Evolutionary conservation across 495 filamentous ascomycete genomes (phyloP), one percentile per base, ranked within the genome.

Genomic region (Massariosphaeria phaeospora): DNA sequence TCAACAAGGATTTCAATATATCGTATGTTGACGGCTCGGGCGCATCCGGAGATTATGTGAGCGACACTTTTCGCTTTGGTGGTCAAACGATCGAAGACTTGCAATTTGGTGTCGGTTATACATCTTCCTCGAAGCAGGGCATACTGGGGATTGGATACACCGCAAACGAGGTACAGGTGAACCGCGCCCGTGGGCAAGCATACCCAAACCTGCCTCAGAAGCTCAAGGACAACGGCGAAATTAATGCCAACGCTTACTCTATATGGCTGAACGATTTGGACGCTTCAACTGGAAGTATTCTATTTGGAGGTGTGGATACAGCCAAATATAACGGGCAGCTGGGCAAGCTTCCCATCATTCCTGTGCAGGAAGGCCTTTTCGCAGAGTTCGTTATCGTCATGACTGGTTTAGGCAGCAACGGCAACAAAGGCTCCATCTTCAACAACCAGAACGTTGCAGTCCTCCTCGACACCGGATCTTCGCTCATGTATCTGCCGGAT

Each of bases 71-170:
- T 46, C 69, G 68, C 3, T 80, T 98, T 54, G 88, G 83, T 1
- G 76, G 74, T 23, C 67, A 73, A 33, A 79, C 65, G 12, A 62
- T 98, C 35, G 69, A 74, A 31, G 68, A 73, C 36, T 75, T 96
- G 35, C 89, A 96, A 67, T 93, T 97, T 67, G 93, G 91, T 17
- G 76, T 96, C 58, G 93, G 89, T 4, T 90, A 89, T 67, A 64
- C 69, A 1, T 90, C 88, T 34, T 76, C 72, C 18, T 88, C 87
- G 36, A 27, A 51, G 63, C 82, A 90, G 69, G 89, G 89, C 31
- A 91, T 98, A 21, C 72, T 98, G 40, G 93, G 93, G 27, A 88
- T 98, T 57, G 91, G 91, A n/a, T 96, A 96, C 62, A 57, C 77
- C 1, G 63, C 79, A 40, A 90, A 96, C 64, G 91, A 96, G 68